Evolutionary conservation across 2,329 filamentous ascomycete species (phyloP).

Genomic region (Achaetomium macrosporum): DNA sequence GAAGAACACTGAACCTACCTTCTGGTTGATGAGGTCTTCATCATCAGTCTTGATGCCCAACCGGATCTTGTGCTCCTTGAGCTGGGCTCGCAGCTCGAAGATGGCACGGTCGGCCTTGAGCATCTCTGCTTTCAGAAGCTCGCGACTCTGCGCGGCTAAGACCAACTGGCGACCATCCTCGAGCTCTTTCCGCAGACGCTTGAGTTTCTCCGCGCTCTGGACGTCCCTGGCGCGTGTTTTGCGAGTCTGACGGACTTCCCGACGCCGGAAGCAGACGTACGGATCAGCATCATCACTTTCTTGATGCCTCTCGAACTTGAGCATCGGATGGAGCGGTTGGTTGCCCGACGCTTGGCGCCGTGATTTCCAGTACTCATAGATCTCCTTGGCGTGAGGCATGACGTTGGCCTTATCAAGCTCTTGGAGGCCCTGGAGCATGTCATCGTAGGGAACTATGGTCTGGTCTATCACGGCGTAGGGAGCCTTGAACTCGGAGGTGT

Average conservation of each 20-base stretch:
- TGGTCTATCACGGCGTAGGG: constrained; percentile 89
- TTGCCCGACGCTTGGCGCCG: constrained; percentile 63
- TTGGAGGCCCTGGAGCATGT: constrained; percentile 64
- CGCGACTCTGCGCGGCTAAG: constrained; percentile 70
- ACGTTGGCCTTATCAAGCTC: constrained; percentile 45
- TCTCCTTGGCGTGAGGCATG: constrained; percentile 60
- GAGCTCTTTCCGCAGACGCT: constrained; percentile 82
- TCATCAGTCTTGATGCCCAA: constrained; percentile 88
- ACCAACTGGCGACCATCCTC: constrained; percentile 83
- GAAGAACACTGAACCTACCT: constrained; percentile 50
- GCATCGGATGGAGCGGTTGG: constrained; percentile 64
- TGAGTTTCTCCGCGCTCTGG: constrained; percentile 90
- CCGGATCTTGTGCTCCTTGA: constrained; percentile 84
- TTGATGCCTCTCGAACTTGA: constrained; percentile 92
- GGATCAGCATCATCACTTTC: constrained; percentile 95
- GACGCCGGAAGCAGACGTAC: constrained; percentile 94
- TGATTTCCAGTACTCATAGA: constrained; percentile 86
- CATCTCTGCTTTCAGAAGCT: constrained; percentile 71
- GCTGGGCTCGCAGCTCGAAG: constrained; percentile 73
- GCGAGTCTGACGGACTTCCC: constrained; percentile 87
- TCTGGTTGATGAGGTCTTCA: constrained; percentile 90
- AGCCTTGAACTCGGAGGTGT: constrained; percentile 73
- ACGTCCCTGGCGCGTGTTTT: constrained; percentile 93
- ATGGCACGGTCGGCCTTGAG: constrained; percentile 68
- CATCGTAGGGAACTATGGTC: constrained; percentile 70